These are phyloP conservation scores for Zalaria obscura DNA, from an alignment of 2,329 filamentous ascomycete genomes.

Conservation along the genomic window DNA sequence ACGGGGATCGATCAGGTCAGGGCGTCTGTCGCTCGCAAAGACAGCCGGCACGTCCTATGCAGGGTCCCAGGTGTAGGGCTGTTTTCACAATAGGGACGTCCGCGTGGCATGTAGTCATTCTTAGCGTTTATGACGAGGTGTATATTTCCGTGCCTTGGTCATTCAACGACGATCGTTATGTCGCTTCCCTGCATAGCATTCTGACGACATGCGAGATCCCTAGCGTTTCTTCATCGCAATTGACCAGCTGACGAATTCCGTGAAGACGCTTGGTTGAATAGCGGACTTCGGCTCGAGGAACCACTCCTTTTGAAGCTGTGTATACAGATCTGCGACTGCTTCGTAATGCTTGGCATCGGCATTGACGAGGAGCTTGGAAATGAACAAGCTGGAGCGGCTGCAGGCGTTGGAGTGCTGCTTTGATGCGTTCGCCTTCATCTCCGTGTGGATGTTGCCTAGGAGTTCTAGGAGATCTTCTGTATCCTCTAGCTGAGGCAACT, in stretches of 20 bases:
- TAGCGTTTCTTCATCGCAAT: constrained; percentile 14
- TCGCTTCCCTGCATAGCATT: background rate
- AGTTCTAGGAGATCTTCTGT: constrained; percentile 37
- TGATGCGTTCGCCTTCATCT: constrained; percentile 47
- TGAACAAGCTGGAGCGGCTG: constrained; percentile 55
- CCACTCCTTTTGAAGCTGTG: constrained; percentile 28
- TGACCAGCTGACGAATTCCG: constrained; percentile 32
- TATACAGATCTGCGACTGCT: constrained; percentile 26
- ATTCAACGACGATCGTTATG: background rate
- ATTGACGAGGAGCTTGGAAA: constrained; percentile 48
- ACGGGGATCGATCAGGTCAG: background rate
- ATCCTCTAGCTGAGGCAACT: constrained; percentile 27
- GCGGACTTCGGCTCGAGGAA: constrained; percentile 24
- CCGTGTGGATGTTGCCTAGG: constrained; percentile 53
- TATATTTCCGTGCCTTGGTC: background rate
- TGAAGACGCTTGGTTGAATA: constrained; percentile 29
- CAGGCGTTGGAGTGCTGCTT: constrained; percentile 61
- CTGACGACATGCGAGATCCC: background rate
- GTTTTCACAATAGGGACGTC: background rate
- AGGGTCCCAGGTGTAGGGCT: background rate
- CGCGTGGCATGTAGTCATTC: background rate
- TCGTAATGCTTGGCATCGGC: constrained; percentile 26
- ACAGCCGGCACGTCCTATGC: background rate
- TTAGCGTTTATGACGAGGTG: background rate
- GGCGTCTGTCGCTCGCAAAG: background rate